Base-by-base conservation (phyloP, 2,329 filamentous ascomycete species). In the Botrytis fabae region DNA sequence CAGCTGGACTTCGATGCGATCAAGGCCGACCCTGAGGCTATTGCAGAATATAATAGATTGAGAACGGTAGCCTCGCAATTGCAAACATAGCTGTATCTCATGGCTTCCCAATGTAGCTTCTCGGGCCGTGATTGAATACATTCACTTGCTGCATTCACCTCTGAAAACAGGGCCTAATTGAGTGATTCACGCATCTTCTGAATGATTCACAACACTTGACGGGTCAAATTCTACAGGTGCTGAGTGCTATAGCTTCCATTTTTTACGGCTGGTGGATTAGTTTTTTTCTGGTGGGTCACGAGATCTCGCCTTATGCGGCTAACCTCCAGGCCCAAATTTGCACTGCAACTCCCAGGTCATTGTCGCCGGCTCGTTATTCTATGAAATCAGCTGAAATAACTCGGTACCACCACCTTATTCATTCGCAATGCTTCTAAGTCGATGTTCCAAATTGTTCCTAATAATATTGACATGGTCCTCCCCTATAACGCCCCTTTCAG, bases 401-500 rank as follows among this genome's bases (percentile, higher is more conserved):
- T 59, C 54, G 54, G 54, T 59, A 59, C 54, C 54, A 59, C 54
- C 54, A 59, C 28, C 54, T 59, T 59, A 59, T 59, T 59, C 54
- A 59, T 59, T 59, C 54, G 54, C 54, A 59, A 59, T 59, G 54
- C 54, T 59, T 59, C 54, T 59, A 59, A 59, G 54, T 59, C 54
- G 54, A 59, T 59, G 54, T 59, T 59, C 54, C 54, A 59, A 59
- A 59, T 59, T 59, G 54, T 64, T 46, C 35, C 38, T 40, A 64
- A 64, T 32, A 44, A 28, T 64, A 28, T 38, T 42, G 54, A 62
- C 75, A 35, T 76, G 72, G 28, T 74, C 71, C 60, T 74, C 75
- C 22, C 57, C 69, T 28, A 74, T 68, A 70, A 76, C 74, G 48
- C 65, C 73, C 40, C 32, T 51, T 44, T 72, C 73, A 61, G 28